phyloP scores from a whole-genome alignment of 768 basidiomycete species.

The Melanogaster broomeanus region DNA sequence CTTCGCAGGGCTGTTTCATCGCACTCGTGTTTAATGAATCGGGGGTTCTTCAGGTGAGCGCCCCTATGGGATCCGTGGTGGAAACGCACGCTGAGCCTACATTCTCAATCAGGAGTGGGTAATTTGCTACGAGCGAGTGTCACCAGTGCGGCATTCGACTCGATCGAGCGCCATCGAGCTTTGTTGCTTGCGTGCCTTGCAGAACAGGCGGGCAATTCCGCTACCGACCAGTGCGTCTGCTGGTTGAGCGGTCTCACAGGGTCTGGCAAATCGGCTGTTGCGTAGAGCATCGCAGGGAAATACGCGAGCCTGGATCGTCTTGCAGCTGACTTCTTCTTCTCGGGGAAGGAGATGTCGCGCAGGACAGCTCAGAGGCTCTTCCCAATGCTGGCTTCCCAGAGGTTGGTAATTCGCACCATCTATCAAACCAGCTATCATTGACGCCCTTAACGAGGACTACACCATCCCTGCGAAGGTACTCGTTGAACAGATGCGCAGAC shows the following conservation, averaged over 20 bases:
- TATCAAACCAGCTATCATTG: conserved; percentile 14
- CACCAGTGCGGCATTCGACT: conserved; percentile 16
- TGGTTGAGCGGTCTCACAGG: conserved; percentile 28
- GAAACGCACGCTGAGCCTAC: neutral
- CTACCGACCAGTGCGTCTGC: conserved; percentile 7
- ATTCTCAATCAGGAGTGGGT: conserved; percentile 9
- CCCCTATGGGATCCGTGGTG: neutral
- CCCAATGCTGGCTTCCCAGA: conserved; percentile 34
- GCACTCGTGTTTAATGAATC: conserved; percentile 18
- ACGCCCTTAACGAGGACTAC: conserved; percentile 20
- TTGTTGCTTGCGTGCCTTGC: conserved; percentile 13
- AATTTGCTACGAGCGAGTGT: conserved; percentile 13
- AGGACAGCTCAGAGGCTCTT: conserved; percentile 26
- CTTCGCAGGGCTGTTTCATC: neutral
- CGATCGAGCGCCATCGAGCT: conserved; percentile 18
- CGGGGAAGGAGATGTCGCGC: conserved; percentile 20
- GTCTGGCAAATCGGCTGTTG: conserved; percentile 26
- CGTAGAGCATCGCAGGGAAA: conserved; percentile 29
- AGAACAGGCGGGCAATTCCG: conserved; percentile 13
- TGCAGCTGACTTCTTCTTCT: conserved; percentile 39
- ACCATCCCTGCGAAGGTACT: conserved; percentile 24
- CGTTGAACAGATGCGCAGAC: conserved; percentile 23
- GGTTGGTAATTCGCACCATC: conserved; percentile 20
- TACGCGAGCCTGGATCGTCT: conserved; percentile 19
- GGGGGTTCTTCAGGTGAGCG: conserved; percentile 9